Conservation (phyloP, 805 yeast genomes). For the Candida pseudoglaebosa region DNA sequence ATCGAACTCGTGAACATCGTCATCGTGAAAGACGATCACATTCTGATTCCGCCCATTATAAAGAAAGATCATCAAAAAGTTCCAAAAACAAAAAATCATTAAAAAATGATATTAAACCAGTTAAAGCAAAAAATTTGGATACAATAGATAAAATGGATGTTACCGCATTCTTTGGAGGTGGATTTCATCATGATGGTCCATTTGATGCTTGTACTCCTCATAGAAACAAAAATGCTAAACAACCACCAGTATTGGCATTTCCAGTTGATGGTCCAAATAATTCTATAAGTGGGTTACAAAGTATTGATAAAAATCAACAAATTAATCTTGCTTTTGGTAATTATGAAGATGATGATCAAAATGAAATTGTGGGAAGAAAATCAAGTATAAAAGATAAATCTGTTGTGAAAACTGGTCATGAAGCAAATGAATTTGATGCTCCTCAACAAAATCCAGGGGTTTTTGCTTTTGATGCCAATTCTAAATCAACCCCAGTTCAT, state of each 20-base stretch:
- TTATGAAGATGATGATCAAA: conserved; percentile 44
- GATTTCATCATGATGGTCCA: conserved; percentile 98
- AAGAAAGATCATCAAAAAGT: conserved; percentile 16
- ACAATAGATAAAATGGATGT: conserved; percentile 95
- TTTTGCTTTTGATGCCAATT: conserved; percentile 66
- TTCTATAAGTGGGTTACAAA: conserved; percentile 66
- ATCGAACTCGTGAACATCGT: conserved; percentile 10
- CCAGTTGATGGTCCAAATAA: conserved; percentile 94
- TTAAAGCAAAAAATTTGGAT: conserved; percentile 73
- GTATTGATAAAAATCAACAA: conserved; percentile 45
- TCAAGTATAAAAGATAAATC: conserved; percentile 9
- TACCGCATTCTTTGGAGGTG: conserved; percentile 88
- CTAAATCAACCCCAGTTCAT: conserved; percentile 69
- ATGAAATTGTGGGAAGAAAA: conserved; percentile 33
- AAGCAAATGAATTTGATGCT: conserved; percentile 18
- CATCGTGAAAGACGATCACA: conserved; percentile 5
- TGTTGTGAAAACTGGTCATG: conserved; percentile 8
- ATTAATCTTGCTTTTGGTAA: conserved; percentile 77
- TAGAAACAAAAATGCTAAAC: conserved; percentile 69
- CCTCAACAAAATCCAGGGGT: conserved; percentile 52
- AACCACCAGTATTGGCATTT: conserved; percentile 93
- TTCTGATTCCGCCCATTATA: conserved; percentile 4
- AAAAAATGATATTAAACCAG: conserved; percentile 41
- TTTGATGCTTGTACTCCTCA: conserved; percentile 98
- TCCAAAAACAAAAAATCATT: conserved; percentile 25